Percentiles rank a stretch among this genome's conserved stretches.
phyloP scores from a whole-genome alignment of 345 rosid genomes.

The Citrus sp. region DNA sequence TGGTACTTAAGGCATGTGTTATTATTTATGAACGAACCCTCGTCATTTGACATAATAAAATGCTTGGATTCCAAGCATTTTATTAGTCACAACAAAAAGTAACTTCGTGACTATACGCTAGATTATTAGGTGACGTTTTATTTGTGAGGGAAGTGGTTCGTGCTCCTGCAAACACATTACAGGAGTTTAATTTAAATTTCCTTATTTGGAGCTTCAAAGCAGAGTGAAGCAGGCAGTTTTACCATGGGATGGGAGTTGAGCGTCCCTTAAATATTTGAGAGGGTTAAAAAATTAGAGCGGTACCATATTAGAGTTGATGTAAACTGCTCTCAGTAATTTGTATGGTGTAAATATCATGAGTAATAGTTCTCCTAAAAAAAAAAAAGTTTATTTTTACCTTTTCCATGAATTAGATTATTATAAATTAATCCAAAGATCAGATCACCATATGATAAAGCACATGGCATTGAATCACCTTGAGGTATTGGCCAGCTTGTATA shows the following conservation, averaged over 20 bases:
- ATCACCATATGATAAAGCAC: not conserved
- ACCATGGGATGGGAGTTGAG: rapidly evolving
- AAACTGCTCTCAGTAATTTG: too few species aligned
- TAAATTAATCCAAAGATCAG: not conserved
- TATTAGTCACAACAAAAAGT: not conserved
- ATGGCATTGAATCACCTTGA: not conserved
- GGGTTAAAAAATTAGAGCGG: rapidly evolving
- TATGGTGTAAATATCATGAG: too few species aligned
- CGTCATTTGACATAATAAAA: not conserved
- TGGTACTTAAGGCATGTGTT: not conserved
- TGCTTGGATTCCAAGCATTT: not conserved
- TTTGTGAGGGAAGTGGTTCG: rapidly evolving
- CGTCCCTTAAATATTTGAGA: too few species aligned
- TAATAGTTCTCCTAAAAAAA: too few species aligned
- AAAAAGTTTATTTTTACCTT: rapidly evolving
- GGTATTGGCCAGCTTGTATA: not conserved
- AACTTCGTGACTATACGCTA: not conserved
- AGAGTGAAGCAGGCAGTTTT: rapidly evolving
- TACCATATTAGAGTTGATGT: rapidly evolving
- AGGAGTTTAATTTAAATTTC: rapidly evolving
- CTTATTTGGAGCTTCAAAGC: rapidly evolving
- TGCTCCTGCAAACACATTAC: rapidly evolving
- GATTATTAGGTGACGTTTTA: too few species aligned
- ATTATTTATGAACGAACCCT: too few species aligned
- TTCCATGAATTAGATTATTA: not conserved